These are phyloP conservation scores for Mycosarcoma maydis DNA, from an alignment of 1,284 basidiomycete species.

Conservation along the genomic window DNA sequence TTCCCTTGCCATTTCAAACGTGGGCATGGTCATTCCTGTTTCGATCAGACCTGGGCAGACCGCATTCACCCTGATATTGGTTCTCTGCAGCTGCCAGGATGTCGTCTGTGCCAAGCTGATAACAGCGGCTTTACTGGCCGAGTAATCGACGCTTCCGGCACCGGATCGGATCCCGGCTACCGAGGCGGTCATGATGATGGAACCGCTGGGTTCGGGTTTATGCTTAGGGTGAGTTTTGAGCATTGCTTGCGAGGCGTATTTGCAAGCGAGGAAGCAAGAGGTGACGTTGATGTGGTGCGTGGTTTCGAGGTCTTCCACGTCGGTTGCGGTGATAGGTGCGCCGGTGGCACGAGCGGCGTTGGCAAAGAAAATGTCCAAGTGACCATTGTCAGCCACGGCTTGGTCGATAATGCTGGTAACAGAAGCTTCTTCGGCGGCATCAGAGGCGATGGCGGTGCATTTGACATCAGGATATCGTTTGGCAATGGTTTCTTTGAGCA, in stretches of 20 bases:
- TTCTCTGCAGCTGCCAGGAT: constrained; percentile 81
- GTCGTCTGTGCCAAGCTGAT: constrained; percentile 85
- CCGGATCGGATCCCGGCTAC: constrained; percentile 87
- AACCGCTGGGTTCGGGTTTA: constrained; percentile 75
- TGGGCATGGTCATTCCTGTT: constrained; percentile 80
- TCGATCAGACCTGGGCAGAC: constrained; percentile 92
- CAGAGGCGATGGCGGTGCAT: constrained; percentile 71
- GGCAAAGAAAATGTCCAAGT: constrained; percentile 91
- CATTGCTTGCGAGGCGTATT: constrained; percentile 85
- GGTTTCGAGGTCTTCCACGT: constrained; percentile 77
- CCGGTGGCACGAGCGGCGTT: constrained; percentile 73
- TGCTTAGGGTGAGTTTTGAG: constrained; percentile 72
- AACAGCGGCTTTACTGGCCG: constrained; percentile 63
- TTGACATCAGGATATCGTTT: constrained; percentile 80
- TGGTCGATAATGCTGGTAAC: constrained; percentile 77
- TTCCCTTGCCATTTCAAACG: constrained; percentile 80
- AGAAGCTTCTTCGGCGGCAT: constrained; percentile 82
- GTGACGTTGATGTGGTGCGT: constrained; percentile 82
- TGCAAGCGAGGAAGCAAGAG: constrained; percentile 91
- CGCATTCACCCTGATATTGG: constrained; percentile 86
- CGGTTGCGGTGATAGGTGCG: constrained; percentile 72
- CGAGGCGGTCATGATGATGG: constrained; percentile 91
- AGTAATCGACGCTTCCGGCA: constrained; percentile 85
- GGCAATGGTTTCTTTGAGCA: constrained; percentile 77
- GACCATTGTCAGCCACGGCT: constrained; percentile 81